Evolutionary conservation across 2,329 filamentous ascomycete species (phyloP).

Genomic region (Ilyonectria sp.): DNA sequence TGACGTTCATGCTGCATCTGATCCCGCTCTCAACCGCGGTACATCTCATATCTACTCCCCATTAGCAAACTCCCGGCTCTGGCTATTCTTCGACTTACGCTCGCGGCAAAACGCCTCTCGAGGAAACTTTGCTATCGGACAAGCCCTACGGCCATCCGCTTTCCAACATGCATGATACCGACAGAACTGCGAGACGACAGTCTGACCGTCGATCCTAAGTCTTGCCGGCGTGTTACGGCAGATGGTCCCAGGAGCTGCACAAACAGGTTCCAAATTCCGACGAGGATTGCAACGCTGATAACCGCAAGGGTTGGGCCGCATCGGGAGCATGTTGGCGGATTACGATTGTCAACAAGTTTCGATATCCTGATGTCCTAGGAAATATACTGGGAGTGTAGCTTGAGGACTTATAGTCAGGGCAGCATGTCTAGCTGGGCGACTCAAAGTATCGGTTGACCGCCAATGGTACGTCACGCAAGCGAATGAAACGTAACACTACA

Average conservation of each 20-base stretch:
- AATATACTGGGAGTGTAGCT: neutral
- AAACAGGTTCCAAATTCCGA: slow-evolving; percentile 19
- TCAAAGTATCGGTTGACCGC: slow-evolving; percentile 1
- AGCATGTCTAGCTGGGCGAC: slow-evolving; percentile 1
- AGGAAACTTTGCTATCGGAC: slow-evolving; percentile 41
- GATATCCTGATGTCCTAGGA: neutral
- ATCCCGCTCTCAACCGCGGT: slow-evolving; percentile 43
- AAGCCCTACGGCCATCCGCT: slow-evolving; percentile 41
- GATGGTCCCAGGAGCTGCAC: slow-evolving; percentile 42
- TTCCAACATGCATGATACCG: slow-evolving; percentile 46
- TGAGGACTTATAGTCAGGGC: neutral
- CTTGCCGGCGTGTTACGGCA: slow-evolving; percentile 38
- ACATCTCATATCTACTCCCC: slow-evolving; percentile 40
- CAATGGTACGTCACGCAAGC: slow-evolving; percentile 22
- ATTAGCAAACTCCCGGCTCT: slow-evolving; percentile 20
- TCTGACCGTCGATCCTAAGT: slow-evolving; percentile 35
- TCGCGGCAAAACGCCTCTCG: slow-evolving; percentile 41
- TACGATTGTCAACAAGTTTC: neutral
- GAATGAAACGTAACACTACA: slow-evolving; percentile 16
- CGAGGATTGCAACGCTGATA: neutral
- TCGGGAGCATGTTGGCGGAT: neutral
- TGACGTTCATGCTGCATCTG: slow-evolving; percentile 42
- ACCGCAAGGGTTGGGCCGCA: neutral
- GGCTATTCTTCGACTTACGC: slow-evolving; percentile 38
- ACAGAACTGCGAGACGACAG: slow-evolving; percentile 42